phyloP scores from a whole-genome alignment of 306 rosid genomes.

The Prunus padus region DNA sequence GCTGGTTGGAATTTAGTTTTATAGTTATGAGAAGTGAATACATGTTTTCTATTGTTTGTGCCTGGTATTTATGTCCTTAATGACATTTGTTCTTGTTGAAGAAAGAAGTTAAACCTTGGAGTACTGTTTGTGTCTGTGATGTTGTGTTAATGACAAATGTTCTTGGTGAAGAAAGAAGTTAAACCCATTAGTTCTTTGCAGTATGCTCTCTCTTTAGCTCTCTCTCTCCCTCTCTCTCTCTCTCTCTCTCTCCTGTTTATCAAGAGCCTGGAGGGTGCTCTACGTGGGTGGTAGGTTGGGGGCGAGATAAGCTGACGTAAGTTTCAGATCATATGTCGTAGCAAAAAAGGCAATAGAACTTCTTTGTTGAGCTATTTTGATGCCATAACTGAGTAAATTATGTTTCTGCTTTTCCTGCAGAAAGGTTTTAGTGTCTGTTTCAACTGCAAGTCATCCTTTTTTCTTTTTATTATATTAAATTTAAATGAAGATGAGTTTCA shows the following conservation, averaged over 20 bases:
- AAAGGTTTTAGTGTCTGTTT: background rate
- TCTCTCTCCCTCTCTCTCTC: background rate
- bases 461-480: background rate
- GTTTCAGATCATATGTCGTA: background rate
- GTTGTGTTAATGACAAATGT: too few relatives aligned
- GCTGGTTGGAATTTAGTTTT: constrained; percentile 20
- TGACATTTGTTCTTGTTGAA: background rate
- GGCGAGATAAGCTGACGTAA: background rate
- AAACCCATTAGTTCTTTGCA: background rate
- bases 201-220: too few relatives aligned
- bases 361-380: background rate
- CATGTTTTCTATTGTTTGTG: background rate
- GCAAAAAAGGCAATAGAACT: background rate
- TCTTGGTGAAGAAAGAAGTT: background rate
- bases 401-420: background rate
- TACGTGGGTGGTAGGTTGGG: background rate
- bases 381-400: background rate
- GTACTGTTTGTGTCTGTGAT: background rate
- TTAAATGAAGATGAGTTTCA: background rate
- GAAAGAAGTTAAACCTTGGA: background rate
- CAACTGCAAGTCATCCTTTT: background rate
- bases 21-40: background rate
- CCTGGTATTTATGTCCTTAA: background rate
- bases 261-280: background rate
- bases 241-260: background rate